Evolutionary conservation across 1,139 yeast genomes (phyloP), one percentile per base, ranked within the genome.

Genomic region (Pichia sp.): DNA sequence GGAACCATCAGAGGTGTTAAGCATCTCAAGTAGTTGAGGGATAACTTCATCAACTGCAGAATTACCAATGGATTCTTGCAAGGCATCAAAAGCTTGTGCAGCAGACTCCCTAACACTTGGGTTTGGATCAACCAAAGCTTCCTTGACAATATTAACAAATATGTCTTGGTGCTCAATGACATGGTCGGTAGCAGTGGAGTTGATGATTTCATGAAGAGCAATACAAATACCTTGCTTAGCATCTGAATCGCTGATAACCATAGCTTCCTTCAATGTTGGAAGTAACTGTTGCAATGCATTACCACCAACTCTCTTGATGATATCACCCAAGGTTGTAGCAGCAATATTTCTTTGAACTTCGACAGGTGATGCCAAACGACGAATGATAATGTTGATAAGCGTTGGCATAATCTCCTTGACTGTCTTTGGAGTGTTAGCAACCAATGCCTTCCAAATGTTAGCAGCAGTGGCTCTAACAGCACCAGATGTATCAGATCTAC

Each of bases 401-500:
- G 87, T 69, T 26, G 96, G 94, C 49, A 93, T 63, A 41, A 91
- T 84, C 57, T 88, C 96, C 66, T 85, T 91, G 38, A 91, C 82
- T n/a, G 96, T 86, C 59, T 83, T 78, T 31, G 98, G 98, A 25
- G 98, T 91, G 57, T 91, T 91, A 38, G 94, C 83, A 38, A 93
- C 97, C 59, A 93, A 69, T 1, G 95, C 87, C 63, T 88, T 88
- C 99, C 99, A 93, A 36, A 93, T 88, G 51, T 91, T 96, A 44
- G 86, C 76, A n/a, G 97, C 79, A 29, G 94, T 85, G 48, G 77
- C 77, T 52, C 98, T 79, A 22, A 93, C 98, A 53, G 80, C 70
- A 50, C 86, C 86, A 32, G 93, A 76, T 33, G 79, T 75, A 66
- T 93, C 99, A 22, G 94, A 83, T 59, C 98, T 87, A 60, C 96